Evolutionary conservation across 75 land plant species (phyloP), one percentile per base, ranked within the genome.

Genomic region (Pinus albicaulis): DNA sequence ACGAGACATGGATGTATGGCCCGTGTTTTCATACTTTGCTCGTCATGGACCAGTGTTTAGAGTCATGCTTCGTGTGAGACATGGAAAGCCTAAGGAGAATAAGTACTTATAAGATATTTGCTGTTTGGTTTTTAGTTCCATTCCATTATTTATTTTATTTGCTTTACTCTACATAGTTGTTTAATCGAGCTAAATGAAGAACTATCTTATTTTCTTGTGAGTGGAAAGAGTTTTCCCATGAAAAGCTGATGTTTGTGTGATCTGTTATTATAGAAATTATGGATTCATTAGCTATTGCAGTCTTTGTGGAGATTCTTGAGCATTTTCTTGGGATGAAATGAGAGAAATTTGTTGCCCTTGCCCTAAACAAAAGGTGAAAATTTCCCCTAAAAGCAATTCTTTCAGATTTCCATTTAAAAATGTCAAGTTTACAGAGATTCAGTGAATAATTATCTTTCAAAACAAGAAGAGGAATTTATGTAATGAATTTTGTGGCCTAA

Each of bases 31-130:
- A n/a, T 82, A 92, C 66, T 96, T 90, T 80, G 92, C 99, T 23
- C 87, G 81, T 57, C 99, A 96, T 83, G 98, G 98, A 75, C 99
- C 99, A 57, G 93, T 96, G 8, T 96, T 96, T 72, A 80, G 99
- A 75, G 91, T 87, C 34, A 84, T 96, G 93, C 87, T 96, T 20
- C 86, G 79, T 68, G 80, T 94, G 65, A 76, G 69, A 57, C 87
- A 83, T 61, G 94, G 95, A 59, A 82, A 80, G 68, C 73, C 76
- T 31, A 76, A 75, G 59, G 83, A 85, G 1, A 82, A 66, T 48
- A 88, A 84, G 99, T 93, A 77, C 28, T 34, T 70, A 41, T 13
- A 34, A 17, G 34, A 26, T 19, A 22, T 15, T 24, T 14, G 13
- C 38, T 76, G 72, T 20, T 76, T 60, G 48, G 8, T 44, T 44